These are phyloP conservation scores for Podaxis sp. DNA, from an alignment of 768 basidiomycete species.

Conservation along the genomic window DNA sequence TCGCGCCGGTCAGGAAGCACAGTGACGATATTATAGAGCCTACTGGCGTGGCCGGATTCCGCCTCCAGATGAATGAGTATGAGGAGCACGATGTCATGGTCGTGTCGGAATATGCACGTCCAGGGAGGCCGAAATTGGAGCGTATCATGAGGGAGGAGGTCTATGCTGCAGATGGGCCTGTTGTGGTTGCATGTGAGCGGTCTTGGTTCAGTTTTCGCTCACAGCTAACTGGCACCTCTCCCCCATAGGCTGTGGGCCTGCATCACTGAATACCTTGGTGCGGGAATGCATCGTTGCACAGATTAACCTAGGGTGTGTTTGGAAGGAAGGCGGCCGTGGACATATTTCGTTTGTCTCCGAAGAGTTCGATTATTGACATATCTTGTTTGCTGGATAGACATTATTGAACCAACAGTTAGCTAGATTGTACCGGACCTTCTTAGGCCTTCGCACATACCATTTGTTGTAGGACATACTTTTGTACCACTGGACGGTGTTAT, in stretches of 20 bases:
- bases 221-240: not conserved
- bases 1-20: not conserved
- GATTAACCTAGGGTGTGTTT: conserved; percentile 56
- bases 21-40: not conserved
- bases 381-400: not conserved
- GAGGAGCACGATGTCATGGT: conserved; percentile 61
- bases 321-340: conserved; percentile 51
- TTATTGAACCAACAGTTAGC: not conserved
- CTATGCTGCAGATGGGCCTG: conserved; percentile 46
- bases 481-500: not conserved
- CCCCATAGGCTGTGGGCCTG: conserved; percentile 68
- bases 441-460: not conserved
- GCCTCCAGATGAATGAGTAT: conserved; percentile 51
- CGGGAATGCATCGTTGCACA: conserved; percentile 62
- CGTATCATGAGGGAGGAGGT: conserved; percentile 67
- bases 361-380: conserved; percentile 59
- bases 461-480: not conserved
- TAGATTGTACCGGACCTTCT: not conserved
- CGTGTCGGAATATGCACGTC: conserved; percentile 61
- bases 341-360: conserved; percentile 63
- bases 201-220: not conserved
- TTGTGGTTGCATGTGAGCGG: conserved; percentile 70
- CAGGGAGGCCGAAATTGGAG: conserved; percentile 67
- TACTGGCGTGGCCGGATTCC: conserved; percentile 1
- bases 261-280: conserved; percentile 66